A percentile compares a stretch with the other conserved stretches of the same genome.
Conservation (phyloP, 2,329 filamentous ascomycete species). For the Polytolypa hystricis region DNA sequence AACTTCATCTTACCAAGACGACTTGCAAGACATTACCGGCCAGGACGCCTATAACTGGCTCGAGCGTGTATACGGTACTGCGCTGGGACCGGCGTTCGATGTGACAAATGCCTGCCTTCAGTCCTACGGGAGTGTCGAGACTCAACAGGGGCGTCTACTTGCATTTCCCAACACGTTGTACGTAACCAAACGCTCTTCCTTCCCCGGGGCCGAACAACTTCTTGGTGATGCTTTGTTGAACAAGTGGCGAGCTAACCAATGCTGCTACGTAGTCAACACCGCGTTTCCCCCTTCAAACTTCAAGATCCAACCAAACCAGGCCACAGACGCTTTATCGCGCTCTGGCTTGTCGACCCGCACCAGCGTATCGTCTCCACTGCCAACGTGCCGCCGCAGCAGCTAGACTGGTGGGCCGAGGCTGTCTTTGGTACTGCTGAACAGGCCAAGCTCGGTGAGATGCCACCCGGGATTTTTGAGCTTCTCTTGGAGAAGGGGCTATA, state of each 20-base stretch:
- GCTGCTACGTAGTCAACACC: no score
- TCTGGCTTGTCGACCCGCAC: constrained; percentile 1
- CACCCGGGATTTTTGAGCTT: no score
- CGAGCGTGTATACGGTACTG: no score
- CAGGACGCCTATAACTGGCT: not conserved
- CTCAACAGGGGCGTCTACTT: not conserved
- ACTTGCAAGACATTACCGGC: no score
- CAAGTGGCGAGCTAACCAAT: no score
- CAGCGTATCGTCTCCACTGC: not conserved
- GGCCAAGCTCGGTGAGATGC: no score
- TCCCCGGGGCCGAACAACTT: no score
- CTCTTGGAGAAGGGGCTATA: no score
- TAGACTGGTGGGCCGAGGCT: constrained; percentile 2
- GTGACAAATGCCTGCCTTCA: not conserved
- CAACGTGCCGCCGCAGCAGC: not conserved
- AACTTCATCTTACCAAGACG: no score
- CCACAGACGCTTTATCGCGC: not conserved
- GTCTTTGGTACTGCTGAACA: no score
- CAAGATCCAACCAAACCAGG: constrained; percentile 1
- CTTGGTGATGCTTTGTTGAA: no score
- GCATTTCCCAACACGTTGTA: constrained; percentile 1
- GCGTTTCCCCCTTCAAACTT: constrained; percentile 1
- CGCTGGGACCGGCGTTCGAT: not conserved
- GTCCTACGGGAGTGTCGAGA: not conserved
- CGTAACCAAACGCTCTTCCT: no score